Percentiles rank a stretch among this genome's conserved stretches.
Evolutionary conservation across 1,284 basidiomycete species (phyloP).

Genomic region (Acaromyces ingoldii): DNA sequence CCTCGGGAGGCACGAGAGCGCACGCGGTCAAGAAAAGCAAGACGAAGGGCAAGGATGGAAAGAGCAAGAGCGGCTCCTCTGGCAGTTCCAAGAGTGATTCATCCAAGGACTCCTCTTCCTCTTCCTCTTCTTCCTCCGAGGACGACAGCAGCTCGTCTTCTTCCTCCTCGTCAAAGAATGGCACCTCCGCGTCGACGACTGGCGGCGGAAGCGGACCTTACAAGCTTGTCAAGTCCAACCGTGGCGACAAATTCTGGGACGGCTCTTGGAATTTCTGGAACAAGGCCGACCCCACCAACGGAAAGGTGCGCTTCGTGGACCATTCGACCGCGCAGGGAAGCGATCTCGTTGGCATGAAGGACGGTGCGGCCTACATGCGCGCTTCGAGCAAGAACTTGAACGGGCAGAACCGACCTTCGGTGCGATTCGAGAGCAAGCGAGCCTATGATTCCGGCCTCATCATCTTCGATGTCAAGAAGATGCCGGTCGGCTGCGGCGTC

Average conservation of each 20-base stretch:
- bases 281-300: background rate
- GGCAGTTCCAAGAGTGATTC: too few species aligned
- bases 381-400: slow-evolving; percentile 13
- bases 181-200: too few species aligned
- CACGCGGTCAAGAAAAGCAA: too few species aligned
- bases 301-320: background rate
- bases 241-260: background rate
- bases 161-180: too few species aligned
- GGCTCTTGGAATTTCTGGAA: slow-evolving; percentile 2
- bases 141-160: too few species aligned
- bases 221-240: background rate
- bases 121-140: too few species aligned
- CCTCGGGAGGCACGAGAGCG: too few species aligned
- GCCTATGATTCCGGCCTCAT: slow-evolving; percentile 30
- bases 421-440: slow-evolving; percentile 29
- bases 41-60: too few species aligned
- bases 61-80: too few species aligned
- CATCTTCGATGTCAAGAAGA: slow-evolving; percentile 30
- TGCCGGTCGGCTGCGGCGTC: slow-evolving; percentile 34
- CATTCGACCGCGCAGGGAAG: background rate
- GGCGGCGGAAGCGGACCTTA: background rate
- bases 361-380: slow-evolving; percentile 13
- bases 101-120: too few species aligned
- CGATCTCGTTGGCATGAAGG: background rate
- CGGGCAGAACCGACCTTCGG: slow-evolving; percentile 15